Evolutionary conservation across 2,329 filamentous ascomycete species (phyloP).

Genomic region (Cladophialophora exuberans): DNA sequence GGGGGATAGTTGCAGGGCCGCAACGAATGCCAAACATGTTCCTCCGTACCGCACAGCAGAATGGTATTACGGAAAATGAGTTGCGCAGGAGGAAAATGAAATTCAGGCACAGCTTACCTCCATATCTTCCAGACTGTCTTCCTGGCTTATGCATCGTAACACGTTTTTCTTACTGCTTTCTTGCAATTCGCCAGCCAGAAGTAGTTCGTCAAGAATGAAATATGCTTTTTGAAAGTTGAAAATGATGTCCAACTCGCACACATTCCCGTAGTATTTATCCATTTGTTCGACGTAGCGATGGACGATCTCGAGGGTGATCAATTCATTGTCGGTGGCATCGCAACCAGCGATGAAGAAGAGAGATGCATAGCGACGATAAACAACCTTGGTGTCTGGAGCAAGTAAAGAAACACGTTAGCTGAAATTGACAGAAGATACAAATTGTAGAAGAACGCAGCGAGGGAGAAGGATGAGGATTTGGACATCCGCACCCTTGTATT

Average conservation of each 20-base stretch:
- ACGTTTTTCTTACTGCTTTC: constrained; percentile 99
- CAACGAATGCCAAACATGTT: too few species aligned
- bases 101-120: constrained; percentile 69
- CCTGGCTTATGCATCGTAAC: constrained; percentile 90
- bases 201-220: constrained; percentile 95
- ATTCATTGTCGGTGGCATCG: constrained; percentile 94
- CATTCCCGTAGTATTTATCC: constrained; percentile 99
- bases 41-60: too few species aligned
- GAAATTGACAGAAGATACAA: background rate
- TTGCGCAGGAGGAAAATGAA: background rate
- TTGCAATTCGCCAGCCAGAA: constrained; percentile 94
- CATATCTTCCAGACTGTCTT: constrained; percentile 98
- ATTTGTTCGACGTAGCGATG: constrained; percentile 99
- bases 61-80: too few species aligned
- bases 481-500: constrained; percentile 81
- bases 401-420: constrained; percentile 26
- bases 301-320: constrained; percentile 97
- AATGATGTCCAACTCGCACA: constrained; percentile 99
- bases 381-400: constrained; percentile 86
- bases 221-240: constrained; percentile 99
- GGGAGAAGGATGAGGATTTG: constrained; percentile 6
- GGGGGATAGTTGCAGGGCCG: too few species aligned
- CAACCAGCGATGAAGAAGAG: constrained; percentile 99
- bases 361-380: constrained; percentile 97
- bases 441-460: background rate